Evolutionary conservation across 371 early-diverging fungal species (phyloP).

Genomic region (Apophysomyces ossiformis): DNA sequence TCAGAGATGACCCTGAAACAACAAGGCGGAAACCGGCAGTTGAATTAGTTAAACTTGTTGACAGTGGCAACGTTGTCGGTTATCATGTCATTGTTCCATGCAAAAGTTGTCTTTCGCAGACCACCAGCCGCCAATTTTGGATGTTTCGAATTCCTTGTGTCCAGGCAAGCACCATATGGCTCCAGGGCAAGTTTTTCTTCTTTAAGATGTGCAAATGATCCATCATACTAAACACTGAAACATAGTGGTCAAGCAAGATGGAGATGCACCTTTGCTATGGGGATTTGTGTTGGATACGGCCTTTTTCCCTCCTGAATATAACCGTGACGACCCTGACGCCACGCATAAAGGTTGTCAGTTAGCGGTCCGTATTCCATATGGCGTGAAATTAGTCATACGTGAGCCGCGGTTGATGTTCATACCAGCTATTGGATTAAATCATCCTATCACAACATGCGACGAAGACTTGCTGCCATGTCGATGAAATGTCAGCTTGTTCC

Average conservation of each 20-base stretch:
- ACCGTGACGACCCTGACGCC: constrained; percentile 29
- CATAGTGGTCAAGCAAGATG: constrained; percentile 20
- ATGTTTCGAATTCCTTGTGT: constrained; percentile 45
- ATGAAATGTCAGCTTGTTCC: background rate
- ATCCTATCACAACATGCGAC: background rate
- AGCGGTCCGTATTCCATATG: constrained; percentile 33
- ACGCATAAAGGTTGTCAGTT: constrained; percentile 40
- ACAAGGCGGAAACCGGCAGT: background rate
- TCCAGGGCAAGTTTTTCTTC: constrained; percentile 24
- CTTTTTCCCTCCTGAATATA: background rate
- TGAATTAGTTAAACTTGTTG: background rate
- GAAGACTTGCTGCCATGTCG: constrained; percentile 5
- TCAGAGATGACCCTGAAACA: background rate
- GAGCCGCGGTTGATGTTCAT: constrained; percentile 22
- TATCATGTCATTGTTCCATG: constrained; percentile 53
- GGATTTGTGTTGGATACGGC: constrained; percentile 41
- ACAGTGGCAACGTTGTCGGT: constrained; percentile 48
- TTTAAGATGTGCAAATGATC: too few species aligned
- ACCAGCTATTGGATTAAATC: constrained; percentile 10
- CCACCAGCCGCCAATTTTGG: constrained; percentile 50
- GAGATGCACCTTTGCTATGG: constrained; percentile 44
- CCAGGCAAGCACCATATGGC: constrained; percentile 28
- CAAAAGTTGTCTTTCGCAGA: constrained; percentile 39
- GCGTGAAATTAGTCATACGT: constrained; percentile 28
- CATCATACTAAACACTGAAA: too few species aligned